phyloP scores from a whole-genome alignment of 148 eudicot species.

The Chenopodium suecicum region DNA sequence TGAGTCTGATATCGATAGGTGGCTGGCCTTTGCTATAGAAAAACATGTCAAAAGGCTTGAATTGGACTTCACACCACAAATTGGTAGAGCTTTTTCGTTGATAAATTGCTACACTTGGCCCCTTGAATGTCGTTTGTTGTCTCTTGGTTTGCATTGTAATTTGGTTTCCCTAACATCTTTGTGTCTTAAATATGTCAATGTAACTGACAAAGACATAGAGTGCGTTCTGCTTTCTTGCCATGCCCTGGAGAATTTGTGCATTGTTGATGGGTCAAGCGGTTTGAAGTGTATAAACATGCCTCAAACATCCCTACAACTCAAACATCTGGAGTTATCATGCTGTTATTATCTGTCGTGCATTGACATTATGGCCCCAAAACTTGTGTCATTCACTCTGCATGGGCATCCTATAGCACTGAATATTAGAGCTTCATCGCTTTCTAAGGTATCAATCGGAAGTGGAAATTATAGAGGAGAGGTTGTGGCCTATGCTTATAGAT shows the following conservation, averaged over 20 bases:
- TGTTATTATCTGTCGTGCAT: background rate
- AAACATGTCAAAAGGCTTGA: too few relatives aligned
- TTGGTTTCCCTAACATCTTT: background rate
- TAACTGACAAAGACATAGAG: conserved; percentile 4
- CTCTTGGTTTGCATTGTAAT: too few relatives aligned
- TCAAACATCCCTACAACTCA: background rate
- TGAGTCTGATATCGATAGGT: too few relatives aligned
- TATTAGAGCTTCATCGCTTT: conserved; percentile 15
- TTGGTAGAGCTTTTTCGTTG: too few relatives aligned
- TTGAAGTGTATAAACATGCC: background rate
- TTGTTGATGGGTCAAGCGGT: background rate
- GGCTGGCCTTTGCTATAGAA: too few relatives aligned
- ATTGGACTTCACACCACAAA: too few relatives aligned
- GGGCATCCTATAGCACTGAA: conserved; percentile 2
- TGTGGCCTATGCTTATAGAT: background rate
- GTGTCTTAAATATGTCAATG: background rate
- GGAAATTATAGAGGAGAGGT: background rate
- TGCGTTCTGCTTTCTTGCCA: background rate
- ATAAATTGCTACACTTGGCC: too few relatives aligned
- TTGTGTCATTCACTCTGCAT: conserved; percentile 5
- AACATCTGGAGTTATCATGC: background rate
- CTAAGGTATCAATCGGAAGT: background rate
- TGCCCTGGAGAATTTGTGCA: conserved; percentile 4
- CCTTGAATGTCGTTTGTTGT: too few relatives aligned
- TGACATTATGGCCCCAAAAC: conserved; percentile 16